These are phyloP conservation scores for Kalmusia sp. DNA, from an alignment of 2,329 filamentous ascomycete species.

Conservation along the genomic window DNA sequence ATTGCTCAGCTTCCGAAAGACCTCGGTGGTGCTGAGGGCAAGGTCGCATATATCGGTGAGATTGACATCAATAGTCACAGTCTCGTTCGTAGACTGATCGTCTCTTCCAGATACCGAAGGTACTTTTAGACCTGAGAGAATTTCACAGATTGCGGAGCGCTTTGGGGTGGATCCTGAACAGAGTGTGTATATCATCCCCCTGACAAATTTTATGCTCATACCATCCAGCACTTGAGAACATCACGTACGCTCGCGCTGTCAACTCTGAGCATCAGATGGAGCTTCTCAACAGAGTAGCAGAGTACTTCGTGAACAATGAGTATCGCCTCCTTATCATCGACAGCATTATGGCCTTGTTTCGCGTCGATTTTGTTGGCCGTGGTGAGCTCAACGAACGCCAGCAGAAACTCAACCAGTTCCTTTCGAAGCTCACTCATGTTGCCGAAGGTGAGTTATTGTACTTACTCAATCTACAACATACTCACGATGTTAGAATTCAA, in stretches of 20 bases:
- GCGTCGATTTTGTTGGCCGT: slow-evolving; percentile 71
- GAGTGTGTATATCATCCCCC: slow-evolving; percentile 15
- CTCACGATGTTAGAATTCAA: slow-evolving; percentile 64
- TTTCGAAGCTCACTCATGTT: slow-evolving; percentile 69
- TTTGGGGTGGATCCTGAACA: slow-evolving; percentile 59
- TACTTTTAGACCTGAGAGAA: slow-evolving; percentile 70
- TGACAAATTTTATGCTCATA: slow-evolving; percentile 56
- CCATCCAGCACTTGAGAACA: slow-evolving; percentile 69
- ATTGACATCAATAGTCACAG: background rate
- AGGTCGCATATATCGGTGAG: slow-evolving; percentile 71
- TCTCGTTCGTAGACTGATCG: slow-evolving; percentile 11
- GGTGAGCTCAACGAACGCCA: slow-evolving; percentile 73
- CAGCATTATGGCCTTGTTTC: slow-evolving; percentile 74
- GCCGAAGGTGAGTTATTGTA: slow-evolving; percentile 60
- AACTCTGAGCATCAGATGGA: slow-evolving; percentile 74
- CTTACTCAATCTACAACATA: background rate
- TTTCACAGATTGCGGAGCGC: slow-evolving; percentile 70
- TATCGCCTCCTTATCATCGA: slow-evolving; percentile 73
- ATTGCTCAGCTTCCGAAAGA: slow-evolving; percentile 66
- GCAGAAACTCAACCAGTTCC: slow-evolving; percentile 70
- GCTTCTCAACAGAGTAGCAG: slow-evolving; percentile 66
- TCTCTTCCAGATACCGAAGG: slow-evolving; percentile 51
- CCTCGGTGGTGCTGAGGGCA: slow-evolving; percentile 71
- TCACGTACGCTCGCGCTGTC: slow-evolving; percentile 68
- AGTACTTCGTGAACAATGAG: slow-evolving; percentile 67